Evolutionary conservation across 257 asterid species (phyloP).

Genomic region (Fraxinus cuspidata): DNA sequence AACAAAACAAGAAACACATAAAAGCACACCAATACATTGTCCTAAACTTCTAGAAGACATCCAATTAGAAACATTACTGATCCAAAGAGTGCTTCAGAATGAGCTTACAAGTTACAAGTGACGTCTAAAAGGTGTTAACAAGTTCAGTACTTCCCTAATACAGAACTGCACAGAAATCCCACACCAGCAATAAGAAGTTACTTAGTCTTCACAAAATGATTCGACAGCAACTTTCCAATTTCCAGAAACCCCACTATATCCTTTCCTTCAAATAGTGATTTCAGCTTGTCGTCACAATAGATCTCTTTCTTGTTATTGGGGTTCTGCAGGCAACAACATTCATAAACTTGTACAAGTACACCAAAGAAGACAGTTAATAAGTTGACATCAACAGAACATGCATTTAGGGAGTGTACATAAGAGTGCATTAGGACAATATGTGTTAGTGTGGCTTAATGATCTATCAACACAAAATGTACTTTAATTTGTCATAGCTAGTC

Average conservation of each 20-base stretch:
- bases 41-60: background rate
- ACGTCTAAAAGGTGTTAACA: slow-evolving; percentile 5
- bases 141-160: background rate
- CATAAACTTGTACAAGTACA: slow-evolving; percentile 9
- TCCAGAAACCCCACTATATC: slow-evolving; percentile 64
- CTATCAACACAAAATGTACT: background rate
- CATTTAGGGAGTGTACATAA: background rate
- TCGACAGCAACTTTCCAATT: slow-evolving; percentile 52
- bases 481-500: background rate
- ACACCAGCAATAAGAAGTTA: slow-evolving; percentile 22
- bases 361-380: background rate
- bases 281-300: slow-evolving; percentile 58
- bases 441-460: background rate
- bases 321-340: slow-evolving; percentile 41
- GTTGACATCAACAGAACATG: background rate
- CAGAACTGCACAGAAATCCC: slow-evolving; percentile 5
- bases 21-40: background rate
- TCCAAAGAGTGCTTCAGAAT: slow-evolving; percentile 22
- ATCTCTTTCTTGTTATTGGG: slow-evolving; percentile 60
- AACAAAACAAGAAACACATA: background rate
- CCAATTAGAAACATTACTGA: slow-evolving; percentile 4
- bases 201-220: slow-evolving; percentile 50
- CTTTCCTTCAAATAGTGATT: slow-evolving; percentile 54
- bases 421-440: background rate
- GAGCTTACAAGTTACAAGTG: slow-evolving; percentile 12